Percentiles rank a stretch among this genome's conserved stretches.
phyloP scores from a whole-genome alignment of 371 early-diverging fungal genomes.

The Amoeboaphelidium protococcarum region DNA sequence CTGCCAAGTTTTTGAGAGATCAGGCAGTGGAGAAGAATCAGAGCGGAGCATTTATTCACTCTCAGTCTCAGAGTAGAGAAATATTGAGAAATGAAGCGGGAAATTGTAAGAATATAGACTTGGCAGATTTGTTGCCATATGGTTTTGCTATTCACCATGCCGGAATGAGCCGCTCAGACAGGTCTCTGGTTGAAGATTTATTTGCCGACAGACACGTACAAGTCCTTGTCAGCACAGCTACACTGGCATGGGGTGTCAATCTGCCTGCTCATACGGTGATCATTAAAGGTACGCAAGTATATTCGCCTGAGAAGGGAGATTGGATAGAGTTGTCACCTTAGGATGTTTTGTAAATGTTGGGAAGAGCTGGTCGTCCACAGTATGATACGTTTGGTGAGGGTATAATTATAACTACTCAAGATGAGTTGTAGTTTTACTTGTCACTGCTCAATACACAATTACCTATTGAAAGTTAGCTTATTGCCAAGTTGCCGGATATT shows the following conservation, averaged over 20 bases:
- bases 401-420: constrained; percentile 73
- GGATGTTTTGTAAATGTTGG: constrained; percentile 95
- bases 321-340: constrained; percentile 65
- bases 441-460: constrained; percentile 77
- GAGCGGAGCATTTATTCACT: too few species aligned
- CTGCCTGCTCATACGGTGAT: constrained; percentile 97
- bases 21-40: constrained; percentile 73
- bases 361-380: constrained; percentile 98
- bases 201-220: constrained; percentile 76
- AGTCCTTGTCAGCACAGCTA: constrained; percentile 95
- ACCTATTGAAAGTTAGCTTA: constrained; percentile 90
- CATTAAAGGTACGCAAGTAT: constrained; percentile 96
- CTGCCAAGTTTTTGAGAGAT: constrained; percentile 67
- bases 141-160: constrained; percentile 98
- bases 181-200: constrained; percentile 77
- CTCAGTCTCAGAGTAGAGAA: constrained; percentile 54
- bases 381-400: constrained; percentile 93
- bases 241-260: constrained; percentile 99
- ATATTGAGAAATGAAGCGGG: too few species aligned
- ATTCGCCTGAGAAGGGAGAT: constrained; percentile 74
- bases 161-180: constrained; percentile 83
- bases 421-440: constrained; percentile 74
- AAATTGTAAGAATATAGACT: constrained; percentile 49
- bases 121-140: constrained; percentile 68
- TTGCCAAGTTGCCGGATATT: constrained; percentile 60